Evolutionary conservation across 306 rosid genomes (phyloP), one percentile per base, ranked within the genome.

Genomic region (Inga oerstediana): DNA sequence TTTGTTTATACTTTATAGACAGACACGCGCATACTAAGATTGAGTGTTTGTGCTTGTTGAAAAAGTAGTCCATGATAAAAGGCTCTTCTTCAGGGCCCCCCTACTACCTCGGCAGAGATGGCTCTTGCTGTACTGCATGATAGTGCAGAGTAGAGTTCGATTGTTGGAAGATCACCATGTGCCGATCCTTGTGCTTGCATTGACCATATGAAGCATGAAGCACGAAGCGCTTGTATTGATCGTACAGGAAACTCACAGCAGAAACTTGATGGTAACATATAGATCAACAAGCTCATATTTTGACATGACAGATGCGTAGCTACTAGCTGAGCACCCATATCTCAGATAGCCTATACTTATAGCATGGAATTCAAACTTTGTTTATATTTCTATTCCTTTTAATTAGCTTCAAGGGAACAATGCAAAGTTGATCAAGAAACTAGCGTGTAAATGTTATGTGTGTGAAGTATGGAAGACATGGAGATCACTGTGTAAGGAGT

Each of bases 171-270:
- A 84, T 72, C 8, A 34, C 64, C 59, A 1, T 30, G 22, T 58
- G 24, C n/a, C 74, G 80, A 85, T 85, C 74, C 65, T 56, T 75
- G 78, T 39, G 74, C 30, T 69, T 69, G 49, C 71, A 76, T 44
- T 67, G 77, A 82, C 61, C 71, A 52, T 43, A 54, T 54, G 61
- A 54, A 54, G 32, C 48, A 16, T 54, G 76, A 75, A 64, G 58
- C 39, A 52, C 20, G 46, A 75, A 52, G 48, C 49, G 30, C 11
- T 16, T 67, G 52, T 66, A 19, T 81, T 65, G 44, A 30, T 82
- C 19, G 85, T 82, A 82, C 77, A 12, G 19, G 27, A 44, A n/a
- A 20, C 27, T 58, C 64, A 56, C 24, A 58, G 64, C 30, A 20
- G 30, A 58, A 76, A 43, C 71, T 5, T 64, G 52, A 64, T 30